Evolutionary conservation across 176 grass and related monocot genomes (phyloP), one percentile per base, ranked within the genome.

Genomic region (Oropetium thomaeum): DNA sequence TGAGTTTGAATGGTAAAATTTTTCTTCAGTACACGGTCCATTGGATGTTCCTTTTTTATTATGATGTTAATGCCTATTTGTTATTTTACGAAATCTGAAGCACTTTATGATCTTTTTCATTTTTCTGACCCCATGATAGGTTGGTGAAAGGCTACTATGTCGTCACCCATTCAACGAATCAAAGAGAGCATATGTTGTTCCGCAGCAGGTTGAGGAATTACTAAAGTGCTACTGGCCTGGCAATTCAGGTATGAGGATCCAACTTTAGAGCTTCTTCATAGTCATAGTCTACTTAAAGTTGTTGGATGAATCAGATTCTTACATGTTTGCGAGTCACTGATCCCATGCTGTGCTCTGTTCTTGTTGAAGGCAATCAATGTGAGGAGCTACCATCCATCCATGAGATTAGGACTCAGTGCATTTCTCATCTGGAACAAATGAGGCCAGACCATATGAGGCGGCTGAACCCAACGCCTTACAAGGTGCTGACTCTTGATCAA

Each of bases 381-480:
- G 86, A 89, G 78, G 95, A 92, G 61, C 65, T 94, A 60, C 82
- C 87, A 64, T 88, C 95, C 38, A 55, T 94, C 37, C 79, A 84
- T 14, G 70, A 89, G 37, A 89, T 84, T 43, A 83, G 83, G 75
- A 71, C 45, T 23, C 83, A 87, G 8, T 98, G 91, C 79, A 84
- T 86, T 70, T 53, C 65, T 25, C 74, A 98, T 67, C 79, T 94
- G 22, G 84, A 82, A 38, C 88, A 59, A 47, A 98, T 94, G 95
- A 83, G 95, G 5, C 86, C 91, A 7, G 95, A 98, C 62, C 95
- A 98, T 51, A 72, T 98, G 81, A 98, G 95, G 68, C 85, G 84
- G 79, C 25, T 98, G 71, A 98, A 98, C 69, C 91, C 95, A 79
- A 98, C 95, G 31, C 95, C 95, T 2, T 98, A 93, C 81, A 98